phyloP scores from a whole-genome alignment of 805 yeast genomes.

The Kurtzmaniella fragi region DNA sequence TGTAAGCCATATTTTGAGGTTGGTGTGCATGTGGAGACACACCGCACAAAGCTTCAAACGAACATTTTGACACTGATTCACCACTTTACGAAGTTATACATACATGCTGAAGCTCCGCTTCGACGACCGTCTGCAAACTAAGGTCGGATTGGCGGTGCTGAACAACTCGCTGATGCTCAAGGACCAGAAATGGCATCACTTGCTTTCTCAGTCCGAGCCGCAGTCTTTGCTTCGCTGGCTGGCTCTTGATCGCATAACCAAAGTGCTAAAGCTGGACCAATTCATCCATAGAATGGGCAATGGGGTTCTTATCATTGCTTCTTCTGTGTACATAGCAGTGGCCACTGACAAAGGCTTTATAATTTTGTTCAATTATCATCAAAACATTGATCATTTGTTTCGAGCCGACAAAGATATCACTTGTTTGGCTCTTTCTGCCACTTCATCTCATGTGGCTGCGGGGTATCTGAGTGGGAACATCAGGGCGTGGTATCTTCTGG shows the following conservation, averaged over 20 bases:
- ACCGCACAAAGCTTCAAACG: neutral
- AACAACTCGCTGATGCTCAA: neutral
- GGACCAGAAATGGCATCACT: neutral
- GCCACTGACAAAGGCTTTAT: conserved; percentile 71
- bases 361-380: conserved; percentile 65
- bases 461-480: conserved; percentile 67
- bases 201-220: neutral
- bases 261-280: conserved; percentile 2
- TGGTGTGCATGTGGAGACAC: neutral
- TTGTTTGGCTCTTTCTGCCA: conserved; percentile 55
- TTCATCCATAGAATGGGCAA: conserved; percentile 20
- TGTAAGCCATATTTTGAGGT: no score
- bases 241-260: neutral
- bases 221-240: neutral
- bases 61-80: conserved; percentile 5
- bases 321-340: conserved; percentile 42
- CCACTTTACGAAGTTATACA: conserved; percentile 6
- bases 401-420: conserved; percentile 28
- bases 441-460: conserved; percentile 63
- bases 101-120: conserved; percentile 19
- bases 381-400: conserved; percentile 42
- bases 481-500: conserved; percentile 56
- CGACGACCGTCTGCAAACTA: conserved; percentile 35
- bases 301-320: conserved; percentile 17
- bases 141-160: conserved; percentile 16